Conservation (phyloP, 2,329 filamentous ascomycete genomes). For the Aspergillus sp. region DNA sequence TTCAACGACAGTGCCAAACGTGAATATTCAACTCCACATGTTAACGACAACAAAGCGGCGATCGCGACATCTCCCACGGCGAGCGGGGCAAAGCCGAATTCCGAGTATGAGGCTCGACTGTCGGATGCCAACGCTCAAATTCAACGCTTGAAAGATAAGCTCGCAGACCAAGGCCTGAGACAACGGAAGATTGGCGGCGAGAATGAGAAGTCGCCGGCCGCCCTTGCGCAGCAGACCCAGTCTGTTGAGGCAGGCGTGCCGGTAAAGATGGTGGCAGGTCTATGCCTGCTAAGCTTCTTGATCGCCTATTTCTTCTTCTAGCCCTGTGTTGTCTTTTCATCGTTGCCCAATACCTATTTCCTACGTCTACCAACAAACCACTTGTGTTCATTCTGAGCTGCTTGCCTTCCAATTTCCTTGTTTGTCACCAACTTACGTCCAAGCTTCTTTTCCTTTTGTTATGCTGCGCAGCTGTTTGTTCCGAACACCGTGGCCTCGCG, state of each 20-base stretch:
- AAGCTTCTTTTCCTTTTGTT: constrained; percentile 6
- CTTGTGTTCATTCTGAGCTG: constrained; percentile 27
- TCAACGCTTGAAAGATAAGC: constrained; percentile 62
- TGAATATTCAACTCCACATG: constrained; percentile 43
- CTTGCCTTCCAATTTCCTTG: constrained; percentile 20
- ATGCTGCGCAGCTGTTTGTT: constrained; percentile 5
- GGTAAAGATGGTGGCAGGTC: constrained; percentile 75
- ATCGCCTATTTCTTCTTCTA: constrained; percentile 97
- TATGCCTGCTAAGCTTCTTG: constrained; percentile 89
- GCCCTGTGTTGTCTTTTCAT: constrained; percentile 26
- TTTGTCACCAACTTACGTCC: constrained; percentile 25
- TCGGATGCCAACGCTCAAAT: constrained; percentile 74
- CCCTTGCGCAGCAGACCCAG: constrained; percentile 56
- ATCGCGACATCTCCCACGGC: constrained; percentile 51
- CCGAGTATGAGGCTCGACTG: constrained; percentile 72
- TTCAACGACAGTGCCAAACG: constrained; percentile 36
- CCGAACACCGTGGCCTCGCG: constrained; percentile 1
- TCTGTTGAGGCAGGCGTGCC: constrained; percentile 70
- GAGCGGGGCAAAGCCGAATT: constrained; percentile 49
- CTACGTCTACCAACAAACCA: constrained; percentile 17
- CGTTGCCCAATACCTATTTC: constrained; percentile 25
- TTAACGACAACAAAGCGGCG: constrained; percentile 30
- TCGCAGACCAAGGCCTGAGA: constrained; percentile 68
- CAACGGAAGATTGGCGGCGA: constrained; percentile 70
- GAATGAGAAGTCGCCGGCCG: constrained; percentile 51